These are phyloP conservation scores for Apiospora malaysiana DNA, from an alignment of 2,329 filamentous ascomycete genomes.

Conservation along the genomic window DNA sequence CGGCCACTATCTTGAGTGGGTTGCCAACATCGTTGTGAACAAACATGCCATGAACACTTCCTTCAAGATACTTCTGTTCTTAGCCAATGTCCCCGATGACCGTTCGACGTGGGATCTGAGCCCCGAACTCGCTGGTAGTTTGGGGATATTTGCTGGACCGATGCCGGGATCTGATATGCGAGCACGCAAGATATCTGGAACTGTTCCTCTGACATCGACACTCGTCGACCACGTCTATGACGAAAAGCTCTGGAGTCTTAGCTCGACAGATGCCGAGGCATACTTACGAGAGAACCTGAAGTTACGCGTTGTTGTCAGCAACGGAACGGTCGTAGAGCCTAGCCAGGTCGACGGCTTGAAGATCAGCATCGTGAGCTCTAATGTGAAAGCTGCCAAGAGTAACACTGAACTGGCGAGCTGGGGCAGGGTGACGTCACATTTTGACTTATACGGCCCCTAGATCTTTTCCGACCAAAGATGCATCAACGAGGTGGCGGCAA, in stretches of 20 bases:
- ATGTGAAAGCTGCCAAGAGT: slow-evolving; percentile 42
- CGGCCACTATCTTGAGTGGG: slow-evolving; percentile 65
- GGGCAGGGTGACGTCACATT: slow-evolving; percentile 39
- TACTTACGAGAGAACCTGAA: slow-evolving; percentile 49
- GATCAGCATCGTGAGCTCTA: slow-evolving; percentile 45
- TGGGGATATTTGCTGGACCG: slow-evolving; percentile 58
- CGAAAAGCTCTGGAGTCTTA: slow-evolving; percentile 45
- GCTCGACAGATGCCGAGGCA: slow-evolving; percentile 43
- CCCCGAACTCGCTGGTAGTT: slow-evolving; percentile 64
- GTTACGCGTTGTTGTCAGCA: slow-evolving; percentile 38
- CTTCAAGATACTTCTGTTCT: slow-evolving; percentile 72
- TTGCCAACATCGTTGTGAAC: slow-evolving; percentile 67
- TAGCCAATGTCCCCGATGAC: slow-evolving; percentile 57
- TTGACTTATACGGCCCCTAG: slow-evolving; percentile 32
- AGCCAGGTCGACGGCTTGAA: slow-evolving; percentile 41
- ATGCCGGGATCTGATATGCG: slow-evolving; percentile 27
- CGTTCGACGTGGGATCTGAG: slow-evolving; percentile 56
- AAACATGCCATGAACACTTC: slow-evolving; percentile 66
- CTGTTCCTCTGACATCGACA: slow-evolving; percentile 57
- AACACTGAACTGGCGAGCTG: slow-evolving; percentile 46
- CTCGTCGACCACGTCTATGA: slow-evolving; percentile 50
- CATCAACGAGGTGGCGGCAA: not conserved
- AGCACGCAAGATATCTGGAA: slow-evolving; percentile 48
- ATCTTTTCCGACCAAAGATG: not conserved
- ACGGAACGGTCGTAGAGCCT: slow-evolving; percentile 37